A percentile compares a stretch with the other conserved stretches of the same genome.
These are phyloP conservation scores for Malus hybrid DNA, from an alignment of 331 rosid genomes.

Conservation along the genomic window DNA sequence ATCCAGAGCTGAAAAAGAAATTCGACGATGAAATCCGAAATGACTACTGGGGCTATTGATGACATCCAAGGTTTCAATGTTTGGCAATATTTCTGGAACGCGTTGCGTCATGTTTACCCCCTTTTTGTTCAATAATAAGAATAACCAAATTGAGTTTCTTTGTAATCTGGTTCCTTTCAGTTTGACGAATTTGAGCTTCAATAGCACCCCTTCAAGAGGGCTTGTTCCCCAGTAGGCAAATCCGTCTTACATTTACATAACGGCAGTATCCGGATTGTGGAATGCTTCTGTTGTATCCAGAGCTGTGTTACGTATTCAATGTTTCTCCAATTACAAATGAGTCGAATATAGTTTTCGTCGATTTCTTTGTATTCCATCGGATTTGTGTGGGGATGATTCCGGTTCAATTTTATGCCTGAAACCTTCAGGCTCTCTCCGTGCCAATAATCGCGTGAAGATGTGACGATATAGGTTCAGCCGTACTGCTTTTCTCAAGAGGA, in stretches of 20 bases:
- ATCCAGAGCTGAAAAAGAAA: slow-evolving; percentile 86
- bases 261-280: not conserved
- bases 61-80: slow-evolving; percentile 11
- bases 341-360: not conserved
- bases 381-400: not conserved
- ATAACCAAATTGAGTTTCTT: slow-evolving; percentile 25
- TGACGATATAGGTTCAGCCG: not conserved
- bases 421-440: not conserved
- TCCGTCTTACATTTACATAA: slow-evolving; percentile 1
- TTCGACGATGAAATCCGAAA: slow-evolving; percentile 93
- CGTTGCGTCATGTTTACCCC: slow-evolving; percentile 15
- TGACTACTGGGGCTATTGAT: slow-evolving; percentile 90
- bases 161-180: slow-evolving; percentile 27
- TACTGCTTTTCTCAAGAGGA: not conserved
- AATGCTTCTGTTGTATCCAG: not conserved
- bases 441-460: not conserved
- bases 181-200: slow-evolving; percentile 18
- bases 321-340: not conserved
- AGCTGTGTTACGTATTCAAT: not conserved
- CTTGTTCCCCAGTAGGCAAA: slow-evolving; percentile 1
- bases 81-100: slow-evolving; percentile 23
- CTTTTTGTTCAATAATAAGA: slow-evolving; percentile 39
- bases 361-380: not conserved
- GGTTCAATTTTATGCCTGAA: not conserved
- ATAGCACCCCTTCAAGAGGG: not conserved